A percentile compares a stretch with the other conserved stretches of the same genome.
These are phyloP conservation scores for Rhizophora apiculata DNA, from an alignment of 345 rosid genomes.

Conservation along the genomic window DNA sequence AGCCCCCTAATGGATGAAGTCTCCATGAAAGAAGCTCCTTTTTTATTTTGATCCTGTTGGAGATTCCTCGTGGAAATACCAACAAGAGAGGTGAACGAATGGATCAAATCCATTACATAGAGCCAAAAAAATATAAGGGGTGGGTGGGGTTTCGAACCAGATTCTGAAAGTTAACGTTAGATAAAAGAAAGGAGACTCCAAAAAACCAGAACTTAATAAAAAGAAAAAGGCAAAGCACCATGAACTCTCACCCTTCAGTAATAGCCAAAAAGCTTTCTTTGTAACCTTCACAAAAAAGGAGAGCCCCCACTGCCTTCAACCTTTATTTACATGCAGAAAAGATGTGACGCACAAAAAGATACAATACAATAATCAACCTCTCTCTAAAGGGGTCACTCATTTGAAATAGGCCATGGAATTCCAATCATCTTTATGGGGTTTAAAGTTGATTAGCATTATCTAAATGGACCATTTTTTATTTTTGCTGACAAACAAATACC, in stretches of 20 bases:
- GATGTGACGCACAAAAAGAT: neutral
- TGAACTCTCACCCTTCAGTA: slow-evolving; percentile 13
- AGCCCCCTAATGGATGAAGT: slow-evolving; percentile 41
- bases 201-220: neutral
- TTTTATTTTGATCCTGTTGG: slow-evolving; percentile 3
- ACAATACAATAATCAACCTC: neutral
- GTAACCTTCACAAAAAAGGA: slow-evolving; percentile 31
- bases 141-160: too few relatives aligned
- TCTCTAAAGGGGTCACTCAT: slow-evolving; percentile 18
- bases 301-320: neutral
- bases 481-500: slow-evolving; percentile 29
- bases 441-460: neutral
- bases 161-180: too few relatives aligned
- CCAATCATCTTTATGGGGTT: neutral
- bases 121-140: neutral
- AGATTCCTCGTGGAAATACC: neutral
- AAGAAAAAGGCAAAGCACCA: neutral
- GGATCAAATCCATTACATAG: neutral
- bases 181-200: too few relatives aligned
- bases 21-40: slow-evolving; percentile 41
- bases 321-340: slow-evolving; percentile 7
- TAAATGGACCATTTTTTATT: slow-evolving; percentile 26
- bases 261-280: slow-evolving; percentile 16
- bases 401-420: slow-evolving; percentile 28
- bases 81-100: neutral